Conservation (phyloP, 495 filamentous ascomycete species). For the Penicillium parvum region DNA sequence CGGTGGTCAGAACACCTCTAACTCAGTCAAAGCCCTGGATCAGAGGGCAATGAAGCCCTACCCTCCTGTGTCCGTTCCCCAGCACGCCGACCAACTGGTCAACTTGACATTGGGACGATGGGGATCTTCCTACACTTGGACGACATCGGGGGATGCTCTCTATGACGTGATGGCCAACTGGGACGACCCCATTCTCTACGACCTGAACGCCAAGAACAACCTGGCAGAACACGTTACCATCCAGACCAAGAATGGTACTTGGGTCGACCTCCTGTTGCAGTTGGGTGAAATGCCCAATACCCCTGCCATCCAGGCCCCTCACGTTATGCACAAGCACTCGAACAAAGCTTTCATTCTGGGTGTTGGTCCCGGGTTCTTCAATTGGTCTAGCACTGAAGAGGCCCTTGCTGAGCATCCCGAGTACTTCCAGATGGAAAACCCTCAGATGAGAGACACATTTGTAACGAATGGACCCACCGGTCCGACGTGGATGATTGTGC, state of each 20-base stretch:
- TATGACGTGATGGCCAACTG: slow-evolving; percentile 24
- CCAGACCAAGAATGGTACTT: slow-evolving; percentile 42
- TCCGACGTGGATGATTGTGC: slow-evolving; percentile 38
- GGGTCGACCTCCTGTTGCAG: slow-evolving; percentile 50
- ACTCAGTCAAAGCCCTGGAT: slow-evolving; percentile 30
- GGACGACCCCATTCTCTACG: slow-evolving; percentile 39
- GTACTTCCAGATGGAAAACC: slow-evolving; percentile 44
- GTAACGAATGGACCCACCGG: slow-evolving; percentile 26
- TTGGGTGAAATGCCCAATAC: slow-evolving; percentile 19
- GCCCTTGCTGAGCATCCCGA: slow-evolving; percentile 36
- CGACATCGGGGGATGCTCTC: slow-evolving; percentile 29
- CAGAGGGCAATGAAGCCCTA: slow-evolving; percentile 30
- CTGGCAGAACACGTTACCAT: slow-evolving; percentile 34
- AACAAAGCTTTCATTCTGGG: slow-evolving; percentile 50
- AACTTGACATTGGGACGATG: slow-evolving; percentile 34
- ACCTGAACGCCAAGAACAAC: slow-evolving; percentile 24
- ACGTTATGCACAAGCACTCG: slow-evolving; percentile 54
- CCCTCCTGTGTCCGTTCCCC: slow-evolving; percentile 27
- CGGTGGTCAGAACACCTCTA: slow-evolving; percentile 30
- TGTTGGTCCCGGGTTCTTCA: slow-evolving; percentile 36
- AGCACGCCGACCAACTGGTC: slow-evolving; percentile 34
- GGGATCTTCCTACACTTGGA: slow-evolving; percentile 38
- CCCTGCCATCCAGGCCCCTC: slow-evolving; percentile 32
- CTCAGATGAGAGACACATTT: slow-evolving; percentile 42
- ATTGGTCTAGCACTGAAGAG: slow-evolving; percentile 40